phyloP scores from a whole-genome alignment of 129 eudicot genomes.

The Rutidosis leptorrhynchoides region DNA sequence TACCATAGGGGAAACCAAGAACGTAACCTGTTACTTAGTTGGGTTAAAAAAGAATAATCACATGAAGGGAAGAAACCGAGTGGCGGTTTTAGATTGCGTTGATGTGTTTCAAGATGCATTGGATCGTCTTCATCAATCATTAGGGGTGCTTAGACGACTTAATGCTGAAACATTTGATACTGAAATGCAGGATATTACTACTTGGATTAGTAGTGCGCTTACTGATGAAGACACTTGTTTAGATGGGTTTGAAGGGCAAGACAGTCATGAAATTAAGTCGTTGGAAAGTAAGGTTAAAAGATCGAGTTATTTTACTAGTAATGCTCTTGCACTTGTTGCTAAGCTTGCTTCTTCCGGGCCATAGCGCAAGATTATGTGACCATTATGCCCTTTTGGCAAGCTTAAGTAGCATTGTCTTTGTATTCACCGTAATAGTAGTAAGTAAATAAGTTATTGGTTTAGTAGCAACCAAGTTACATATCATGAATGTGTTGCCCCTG shows the following conservation, averaged over 20 bases:
- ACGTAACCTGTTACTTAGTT: slow-evolving; percentile 32
- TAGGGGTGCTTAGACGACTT: slow-evolving; percentile 58
- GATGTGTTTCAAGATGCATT: slow-evolving; percentile 60
- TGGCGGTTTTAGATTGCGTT: slow-evolving; percentile 59
- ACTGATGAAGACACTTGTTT: slow-evolving; percentile 84
- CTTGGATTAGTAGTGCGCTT: slow-evolving; percentile 86
- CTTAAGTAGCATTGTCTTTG: neutral
- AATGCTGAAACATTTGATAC: slow-evolving; percentile 33
- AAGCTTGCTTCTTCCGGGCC: slow-evolving; percentile 78
- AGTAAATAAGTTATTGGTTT: slow-evolving; percentile 14
- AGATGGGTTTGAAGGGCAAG: slow-evolving; percentile 64
- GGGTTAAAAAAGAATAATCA: slow-evolving; percentile 25
- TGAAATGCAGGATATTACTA: slow-evolving; percentile 67
- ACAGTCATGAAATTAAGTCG: slow-evolving; percentile 31
- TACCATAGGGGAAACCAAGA: slow-evolving; percentile 66
- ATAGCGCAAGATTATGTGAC: slow-evolving; percentile 9
- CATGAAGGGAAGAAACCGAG: slow-evolving; percentile 39
- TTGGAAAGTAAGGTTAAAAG: slow-evolving; percentile 42
- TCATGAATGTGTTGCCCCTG: too few relatives aligned
- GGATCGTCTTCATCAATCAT: slow-evolving; percentile 62
- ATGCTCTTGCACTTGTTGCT: slow-evolving; percentile 80
- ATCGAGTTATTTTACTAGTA: slow-evolving; percentile 64
- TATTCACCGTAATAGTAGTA: slow-evolving; percentile 6
- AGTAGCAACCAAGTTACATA: slow-evolving; percentile 17
- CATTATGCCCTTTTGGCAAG: slow-evolving; percentile 22